Base-by-base conservation (phyloP, 2,329 filamentous ascomycete genomes). In the Penicillium sp. region DNA sequence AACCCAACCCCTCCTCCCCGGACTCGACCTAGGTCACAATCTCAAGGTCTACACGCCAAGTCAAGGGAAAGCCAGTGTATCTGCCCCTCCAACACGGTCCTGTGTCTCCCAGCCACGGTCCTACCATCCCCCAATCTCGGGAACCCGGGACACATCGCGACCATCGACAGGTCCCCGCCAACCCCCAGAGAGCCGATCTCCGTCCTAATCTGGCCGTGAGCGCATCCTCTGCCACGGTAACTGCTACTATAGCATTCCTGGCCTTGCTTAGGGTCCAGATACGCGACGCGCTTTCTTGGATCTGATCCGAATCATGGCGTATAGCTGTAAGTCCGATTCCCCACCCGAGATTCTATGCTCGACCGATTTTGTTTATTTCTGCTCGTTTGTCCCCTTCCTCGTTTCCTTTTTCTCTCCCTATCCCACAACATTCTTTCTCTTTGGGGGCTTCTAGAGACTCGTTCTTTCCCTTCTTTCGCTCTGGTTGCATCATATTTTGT, bases 191-290 rank as follows among this genome's bases (percentile, higher is more conserved):
- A 37, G 54, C n/a, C 60, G 59, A 61, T 63, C 60, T 45, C 53
- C 55, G 44, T 45, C 59, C 54, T 43, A 37, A 56, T 57, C 21
- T 29, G 56, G 58, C 56, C 35, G 49, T 37, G 39, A 33, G 25
- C 23, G n/a, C 42, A 53, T 63, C 65, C 55, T 65, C 66, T 62
- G 63, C 61, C 63, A 59, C 60, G 56, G 71, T 75, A 72, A 72
- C 72, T 68, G 65, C 70, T 67, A 63, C 64, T 67, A 73, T 72
- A 74, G 71, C 73, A 75, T 75, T 75, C 72, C 70, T 73, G 71
- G 72, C 70, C 72, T 75, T 75, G 72, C 72, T 69, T 74, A 55
- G 65, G 63, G 55, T 46, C 58, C 64, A 65, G 71, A 69, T 68
- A 75, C 72, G 72, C 73, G 72, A 72, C 72, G 72, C 73, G 73